phyloP scores from a whole-genome alignment of 2,329 filamentous ascomycete genomes.

The Neonectria faginata region DNA sequence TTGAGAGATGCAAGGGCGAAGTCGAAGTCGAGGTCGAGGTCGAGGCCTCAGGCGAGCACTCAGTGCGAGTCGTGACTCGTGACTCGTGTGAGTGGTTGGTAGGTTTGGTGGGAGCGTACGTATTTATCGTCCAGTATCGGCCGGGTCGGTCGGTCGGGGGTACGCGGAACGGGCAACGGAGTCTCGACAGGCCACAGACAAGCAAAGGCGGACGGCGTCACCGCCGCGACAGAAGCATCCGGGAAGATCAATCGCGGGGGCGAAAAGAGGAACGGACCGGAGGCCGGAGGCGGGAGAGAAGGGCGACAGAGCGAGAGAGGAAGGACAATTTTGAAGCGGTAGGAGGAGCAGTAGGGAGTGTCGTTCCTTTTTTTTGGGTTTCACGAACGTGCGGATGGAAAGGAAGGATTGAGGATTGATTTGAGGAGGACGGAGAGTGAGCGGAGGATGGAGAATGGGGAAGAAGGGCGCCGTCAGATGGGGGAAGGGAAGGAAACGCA shows the following conservation, averaged over 20 bases:
- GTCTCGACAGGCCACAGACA: conserved; percentile 7
- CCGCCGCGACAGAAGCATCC: conserved; percentile 46
- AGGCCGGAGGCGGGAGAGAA: conserved; percentile 12
- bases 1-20: neutral
- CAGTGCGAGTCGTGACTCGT: conserved; percentile 23
- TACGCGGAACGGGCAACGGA: conserved; percentile 21
- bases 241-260: conserved; percentile 43
- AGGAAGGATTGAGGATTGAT: conserved; percentile 17
- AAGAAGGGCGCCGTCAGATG: conserved; percentile 22
- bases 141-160: conserved; percentile 40
- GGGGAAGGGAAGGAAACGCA: conserved; percentile 29
- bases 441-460: conserved; percentile 6
- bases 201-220: conserved; percentile 45
- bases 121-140: conserved; percentile 29
- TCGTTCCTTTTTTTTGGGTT: conserved; percentile 1
- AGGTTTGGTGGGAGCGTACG: conserved; percentile 18
- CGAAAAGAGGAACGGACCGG: conserved; percentile 24
- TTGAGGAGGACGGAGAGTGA: conserved; percentile 14
- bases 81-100: conserved; percentile 16
- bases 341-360: conserved; percentile 5
- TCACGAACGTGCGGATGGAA: conserved; percentile 14
- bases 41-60: neutral
- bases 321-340: neutral
- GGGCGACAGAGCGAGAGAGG: neutral
- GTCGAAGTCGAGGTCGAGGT: conserved; percentile 2